A percentile compares a stretch with the other conserved stretches of the same genome.
phyloP scores from a whole-genome alignment of 2,329 filamentous ascomycete genomes.

The Esteya vermicola region DNA sequence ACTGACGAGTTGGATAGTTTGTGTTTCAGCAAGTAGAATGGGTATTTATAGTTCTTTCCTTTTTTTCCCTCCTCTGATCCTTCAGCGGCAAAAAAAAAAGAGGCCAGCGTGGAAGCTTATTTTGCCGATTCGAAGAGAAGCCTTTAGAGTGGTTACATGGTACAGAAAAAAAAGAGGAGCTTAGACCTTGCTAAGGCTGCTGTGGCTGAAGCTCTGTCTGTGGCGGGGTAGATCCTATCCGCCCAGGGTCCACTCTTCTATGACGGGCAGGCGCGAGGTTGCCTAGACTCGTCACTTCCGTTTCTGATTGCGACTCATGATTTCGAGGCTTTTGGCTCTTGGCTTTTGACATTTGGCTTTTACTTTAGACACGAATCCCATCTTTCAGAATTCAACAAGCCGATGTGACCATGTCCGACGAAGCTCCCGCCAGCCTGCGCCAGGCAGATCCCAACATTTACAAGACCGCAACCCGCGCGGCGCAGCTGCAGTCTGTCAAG shows the following conservation, averaged over 20 bases:
- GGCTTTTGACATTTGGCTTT: too few relatives aligned
- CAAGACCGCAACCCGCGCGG: conserved; percentile 70
- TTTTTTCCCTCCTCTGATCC: too few relatives aligned
- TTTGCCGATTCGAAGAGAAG: too few relatives aligned
- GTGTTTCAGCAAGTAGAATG: too few relatives aligned
- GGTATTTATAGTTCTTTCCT: too few relatives aligned
- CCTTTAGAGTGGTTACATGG: too few relatives aligned
- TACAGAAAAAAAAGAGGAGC: background rate
- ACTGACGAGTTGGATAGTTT: too few relatives aligned
- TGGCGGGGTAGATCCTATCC: background rate
- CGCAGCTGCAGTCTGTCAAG: conserved; percentile 71
- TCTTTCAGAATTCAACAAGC: background rate
- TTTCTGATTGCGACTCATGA: too few relatives aligned
- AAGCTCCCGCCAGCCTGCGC: conserved; percentile 59
- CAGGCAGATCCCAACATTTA: conserved; percentile 56
- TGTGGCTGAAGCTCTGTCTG: conserved; percentile 1
- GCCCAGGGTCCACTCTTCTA: background rate
- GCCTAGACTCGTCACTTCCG: background rate
- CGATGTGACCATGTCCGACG: conserved; percentile 48
- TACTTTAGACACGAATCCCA: background rate
- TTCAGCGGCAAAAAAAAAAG: background rate
- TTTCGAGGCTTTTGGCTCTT: too few relatives aligned
- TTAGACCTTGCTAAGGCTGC: background rate
- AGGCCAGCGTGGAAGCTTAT: conserved; percentile 1
- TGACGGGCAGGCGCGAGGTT: background rate